A percentile compares a stretch with the other conserved stretches of the same genome.
Evolutionary conservation across 805 yeast species (phyloP).

Genomic region (Zygoascus flipseniorum): DNA sequence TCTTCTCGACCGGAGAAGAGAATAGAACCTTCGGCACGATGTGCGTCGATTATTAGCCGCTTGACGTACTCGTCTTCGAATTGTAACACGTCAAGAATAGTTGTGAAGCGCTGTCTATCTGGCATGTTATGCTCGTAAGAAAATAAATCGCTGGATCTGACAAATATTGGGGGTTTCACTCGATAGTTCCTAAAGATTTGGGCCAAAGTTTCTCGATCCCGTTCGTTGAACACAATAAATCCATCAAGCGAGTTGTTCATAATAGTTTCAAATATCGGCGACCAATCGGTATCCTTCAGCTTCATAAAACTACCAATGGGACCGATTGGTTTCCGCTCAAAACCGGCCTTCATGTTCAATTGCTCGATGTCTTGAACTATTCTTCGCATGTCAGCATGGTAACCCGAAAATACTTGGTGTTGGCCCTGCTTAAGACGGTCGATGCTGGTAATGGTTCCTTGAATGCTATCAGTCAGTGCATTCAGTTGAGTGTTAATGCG

Average conservation of each 20-base stretch:
- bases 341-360: background rate
- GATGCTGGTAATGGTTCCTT: background rate
- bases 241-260: slow-evolving; percentile 45
- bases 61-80: slow-evolving; percentile 47
- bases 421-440: background rate
- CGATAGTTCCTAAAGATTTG: slow-evolving; percentile 11
- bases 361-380: background rate
- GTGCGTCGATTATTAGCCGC: slow-evolving; percentile 55
- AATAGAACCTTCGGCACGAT: slow-evolving; percentile 46
- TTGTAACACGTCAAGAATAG: slow-evolving; percentile 54
- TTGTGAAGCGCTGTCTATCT: slow-evolving; percentile 27
- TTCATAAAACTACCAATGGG: slow-evolving; percentile 64
- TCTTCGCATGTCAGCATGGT: background rate
- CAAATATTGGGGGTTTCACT: slow-evolving; percentile 30
- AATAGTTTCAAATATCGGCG: slow-evolving; percentile 48
- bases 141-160: slow-evolving; percentile 50
- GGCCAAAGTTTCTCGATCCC: slow-evolving; percentile 41
- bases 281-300: slow-evolving; percentile 52
- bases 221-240: slow-evolving; percentile 57
- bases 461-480: background rate
- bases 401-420: background rate
- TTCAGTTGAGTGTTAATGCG: background rate
- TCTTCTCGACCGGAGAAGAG: slow-evolving; percentile 42
- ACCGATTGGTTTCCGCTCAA: slow-evolving; percentile 50
- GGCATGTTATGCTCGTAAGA: slow-evolving; percentile 43